These are phyloP conservation scores for Calonectria hawksworthii DNA, from an alignment of 2,329 filamentous ascomycete genomes.

Conservation along the genomic window DNA sequence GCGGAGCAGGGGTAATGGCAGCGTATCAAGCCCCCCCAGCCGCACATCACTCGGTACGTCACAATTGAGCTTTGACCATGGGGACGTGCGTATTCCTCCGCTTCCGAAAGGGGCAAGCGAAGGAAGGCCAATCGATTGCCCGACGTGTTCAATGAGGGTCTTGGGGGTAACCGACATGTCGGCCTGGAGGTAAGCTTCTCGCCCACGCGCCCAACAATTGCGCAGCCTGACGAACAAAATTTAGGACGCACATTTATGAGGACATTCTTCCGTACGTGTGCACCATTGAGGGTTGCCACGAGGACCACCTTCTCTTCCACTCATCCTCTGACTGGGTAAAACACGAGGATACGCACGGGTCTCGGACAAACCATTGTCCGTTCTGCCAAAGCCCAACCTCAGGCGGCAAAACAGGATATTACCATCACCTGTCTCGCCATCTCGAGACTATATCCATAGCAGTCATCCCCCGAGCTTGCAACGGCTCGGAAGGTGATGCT, in stretches of 20 bases:
- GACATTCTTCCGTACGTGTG: constrained; percentile 6
- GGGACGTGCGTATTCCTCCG: constrained; percentile 10
- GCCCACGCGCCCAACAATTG: background rate
- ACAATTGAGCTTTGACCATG: constrained; percentile 7
- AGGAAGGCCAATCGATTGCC: background rate
- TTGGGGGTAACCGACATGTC: background rate
- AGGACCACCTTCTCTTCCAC: background rate
- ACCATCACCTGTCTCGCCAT: constrained; percentile 14
- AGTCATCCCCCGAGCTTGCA: constrained; percentile 5
- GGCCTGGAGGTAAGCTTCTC: background rate
- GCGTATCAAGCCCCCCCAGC: background rate
- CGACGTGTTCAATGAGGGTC: background rate
- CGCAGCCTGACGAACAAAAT: background rate
- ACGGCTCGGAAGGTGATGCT: constrained; percentile 3
- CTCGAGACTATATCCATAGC: constrained; percentile 16
- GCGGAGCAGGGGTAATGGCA: background rate
- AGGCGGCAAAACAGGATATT: constrained; percentile 13
- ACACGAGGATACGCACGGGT: constrained; percentile 2
- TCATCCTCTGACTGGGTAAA: background rate
- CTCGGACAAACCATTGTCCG: background rate
- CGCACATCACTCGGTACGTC: constrained; percentile 4
- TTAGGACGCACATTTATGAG: background rate
- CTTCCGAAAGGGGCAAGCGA: constrained; percentile 7
- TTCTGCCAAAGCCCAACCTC: constrained; percentile 3
- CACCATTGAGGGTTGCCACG: background rate